Evolutionary conservation across 2,329 filamentous ascomycete species (phyloP).

Genomic region (Phaeophleospora eucalypticola): DNA sequence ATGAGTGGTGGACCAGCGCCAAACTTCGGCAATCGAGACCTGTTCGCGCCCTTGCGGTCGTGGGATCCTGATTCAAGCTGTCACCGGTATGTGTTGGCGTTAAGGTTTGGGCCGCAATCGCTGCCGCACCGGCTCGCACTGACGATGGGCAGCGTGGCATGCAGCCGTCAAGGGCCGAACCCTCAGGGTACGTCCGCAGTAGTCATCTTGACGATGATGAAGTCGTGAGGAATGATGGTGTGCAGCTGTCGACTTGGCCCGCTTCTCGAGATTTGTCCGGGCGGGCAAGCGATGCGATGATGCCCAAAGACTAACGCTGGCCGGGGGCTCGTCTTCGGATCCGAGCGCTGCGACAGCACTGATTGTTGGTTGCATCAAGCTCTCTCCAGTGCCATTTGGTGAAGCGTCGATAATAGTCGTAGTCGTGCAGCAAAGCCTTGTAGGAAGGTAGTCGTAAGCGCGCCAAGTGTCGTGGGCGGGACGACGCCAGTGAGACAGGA

Average conservation of each 20-base stretch:
- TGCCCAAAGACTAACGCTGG: conserved; percentile 4
- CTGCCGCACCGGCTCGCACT: conserved; percentile 14
- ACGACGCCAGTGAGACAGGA: conserved; percentile 13
- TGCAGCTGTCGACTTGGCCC: not conserved
- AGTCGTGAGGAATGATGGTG: not conserved
- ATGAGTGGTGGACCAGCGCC: conserved; percentile 15
- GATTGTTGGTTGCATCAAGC: not conserved
- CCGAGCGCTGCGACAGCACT: conserved; percentile 6
- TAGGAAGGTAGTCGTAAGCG: conserved; percentile 12
- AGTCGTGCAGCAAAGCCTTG: no score
- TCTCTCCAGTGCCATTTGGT: not conserved
- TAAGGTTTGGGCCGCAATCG: conserved; percentile 22
- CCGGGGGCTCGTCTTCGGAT: not conserved
- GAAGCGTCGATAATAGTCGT: no score
- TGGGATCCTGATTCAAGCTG: conserved; percentile 9
- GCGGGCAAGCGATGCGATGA: not conserved
- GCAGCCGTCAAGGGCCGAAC: conserved; percentile 16
- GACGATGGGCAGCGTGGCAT: conserved; percentile 7
- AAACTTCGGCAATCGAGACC: conserved; percentile 13
- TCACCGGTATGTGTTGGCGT: conserved; percentile 12
- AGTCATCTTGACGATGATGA: not conserved
- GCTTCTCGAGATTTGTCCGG: not conserved
- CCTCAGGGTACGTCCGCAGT: conserved; percentile 13
- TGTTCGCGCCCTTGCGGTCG: conserved; percentile 10
- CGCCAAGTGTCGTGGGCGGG: conserved; percentile 17